Evolutionary conservation across 345 rosid species (phyloP).

Genomic region (Acer yangbiense): DNA sequence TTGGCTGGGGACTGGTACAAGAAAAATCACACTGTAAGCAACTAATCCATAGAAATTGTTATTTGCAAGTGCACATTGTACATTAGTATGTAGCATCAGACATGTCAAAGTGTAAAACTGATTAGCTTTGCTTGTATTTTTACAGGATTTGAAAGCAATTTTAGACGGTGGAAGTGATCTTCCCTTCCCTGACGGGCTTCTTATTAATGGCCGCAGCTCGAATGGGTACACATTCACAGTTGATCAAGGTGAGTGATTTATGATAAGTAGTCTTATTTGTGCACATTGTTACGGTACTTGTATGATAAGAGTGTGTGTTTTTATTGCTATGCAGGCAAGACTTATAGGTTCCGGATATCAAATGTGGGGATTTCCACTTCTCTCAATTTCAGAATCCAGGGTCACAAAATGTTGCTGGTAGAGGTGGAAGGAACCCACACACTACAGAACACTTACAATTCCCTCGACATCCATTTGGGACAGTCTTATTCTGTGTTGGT

Average conservation of each 20-base stretch:
- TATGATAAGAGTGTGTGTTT: neutral
- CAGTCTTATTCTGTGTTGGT: constrained; percentile 74
- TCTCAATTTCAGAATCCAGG: constrained; percentile 80
- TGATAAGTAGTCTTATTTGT: neutral
- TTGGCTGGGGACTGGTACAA: constrained; percentile 81
- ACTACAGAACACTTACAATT: constrained; percentile 60
- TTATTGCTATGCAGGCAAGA: constrained; percentile 49
- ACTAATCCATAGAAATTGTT: neutral
- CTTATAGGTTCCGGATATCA: constrained; percentile 73
- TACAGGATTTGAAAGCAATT: constrained; percentile 59
- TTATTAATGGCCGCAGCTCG: constrained; percentile 64
- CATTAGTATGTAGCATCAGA: neutral
- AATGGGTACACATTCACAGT: constrained; percentile 54
- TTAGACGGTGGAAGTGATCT: constrained; percentile 56
- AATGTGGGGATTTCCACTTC: constrained; percentile 71
- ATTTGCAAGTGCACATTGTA: neutral
- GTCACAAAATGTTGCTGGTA: constrained; percentile 70
- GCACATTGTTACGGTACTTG: neutral
- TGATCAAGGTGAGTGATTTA: constrained; percentile 52
- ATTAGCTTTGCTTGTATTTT: constrained; percentile 13
- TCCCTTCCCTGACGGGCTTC: constrained; percentile 66
- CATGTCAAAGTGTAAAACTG: neutral
- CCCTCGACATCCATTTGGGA: constrained; percentile 74
- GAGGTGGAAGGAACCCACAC: constrained; percentile 88
- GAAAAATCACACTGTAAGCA: constrained; percentile 60